These are phyloP conservation scores for Baudoinia panamericana DNA, from an alignment of 495 filamentous ascomycete species.

Conservation along the genomic window DNA sequence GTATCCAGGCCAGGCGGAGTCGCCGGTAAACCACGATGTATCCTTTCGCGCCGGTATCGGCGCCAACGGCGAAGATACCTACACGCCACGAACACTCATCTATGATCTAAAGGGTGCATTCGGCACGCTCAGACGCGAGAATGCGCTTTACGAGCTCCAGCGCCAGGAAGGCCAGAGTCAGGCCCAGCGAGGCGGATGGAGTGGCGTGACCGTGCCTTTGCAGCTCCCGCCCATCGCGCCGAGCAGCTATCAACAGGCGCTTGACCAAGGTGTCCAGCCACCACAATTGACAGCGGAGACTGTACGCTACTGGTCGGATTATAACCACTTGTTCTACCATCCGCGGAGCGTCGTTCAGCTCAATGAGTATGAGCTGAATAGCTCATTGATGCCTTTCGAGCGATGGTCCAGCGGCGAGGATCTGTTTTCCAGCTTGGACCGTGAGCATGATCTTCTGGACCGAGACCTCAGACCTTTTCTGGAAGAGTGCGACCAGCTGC, in stretches of 20 bases:
- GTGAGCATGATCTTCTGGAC: constrained; percentile 77
- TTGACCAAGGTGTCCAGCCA: constrained; percentile 55
- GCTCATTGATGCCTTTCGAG: constrained; percentile 68
- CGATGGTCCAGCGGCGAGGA: constrained; percentile 68
- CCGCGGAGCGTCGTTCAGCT: constrained; percentile 77
- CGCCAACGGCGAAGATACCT: constrained; percentile 75
- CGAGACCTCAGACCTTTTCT: constrained; percentile 73
- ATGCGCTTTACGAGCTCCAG: constrained; percentile 70
- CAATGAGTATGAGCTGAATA: constrained; percentile 74
- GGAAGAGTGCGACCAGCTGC: constrained; percentile 87
- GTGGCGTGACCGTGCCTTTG: constrained; percentile 55
- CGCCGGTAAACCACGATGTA: constrained; percentile 77
- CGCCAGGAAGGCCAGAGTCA: constrained; percentile 35
- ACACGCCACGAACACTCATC: constrained; percentile 76
- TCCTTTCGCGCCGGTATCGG: constrained; percentile 83
- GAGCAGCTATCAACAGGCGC: constrained; percentile 61
- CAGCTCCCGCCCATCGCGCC: constrained; percentile 50
- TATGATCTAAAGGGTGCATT: constrained; percentile 93
- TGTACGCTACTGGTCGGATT: constrained; percentile 94
- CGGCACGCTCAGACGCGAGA: constrained; percentile 73
- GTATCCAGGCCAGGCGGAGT: constrained; percentile 53
- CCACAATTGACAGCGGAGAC: constrained; percentile 49
- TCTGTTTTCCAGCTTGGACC: constrained; percentile 66
- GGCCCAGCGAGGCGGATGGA: constrained; percentile 54
- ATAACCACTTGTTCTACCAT: constrained; percentile 80